Conservation (phyloP, 2,329 filamentous ascomycete genomes). For the Aspergillus puulaauensis region DNA sequence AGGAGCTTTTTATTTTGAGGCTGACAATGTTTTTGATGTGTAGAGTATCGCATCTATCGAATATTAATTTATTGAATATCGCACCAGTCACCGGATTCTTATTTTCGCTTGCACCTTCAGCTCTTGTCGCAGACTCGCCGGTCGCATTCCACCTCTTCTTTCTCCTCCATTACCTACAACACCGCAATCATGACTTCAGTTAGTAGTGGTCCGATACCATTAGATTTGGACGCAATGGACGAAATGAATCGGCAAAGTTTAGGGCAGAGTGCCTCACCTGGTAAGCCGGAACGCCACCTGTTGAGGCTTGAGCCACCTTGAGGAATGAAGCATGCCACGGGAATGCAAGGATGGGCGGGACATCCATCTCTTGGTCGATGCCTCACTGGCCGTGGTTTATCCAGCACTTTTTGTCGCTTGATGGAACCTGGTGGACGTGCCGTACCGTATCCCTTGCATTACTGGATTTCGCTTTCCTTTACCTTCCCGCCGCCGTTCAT, state of each 20-base stretch:
- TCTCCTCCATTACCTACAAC: background rate
- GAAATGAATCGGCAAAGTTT: conserved; percentile 16
- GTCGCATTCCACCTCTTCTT: conserved; percentile 18
- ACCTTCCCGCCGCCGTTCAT: background rate
- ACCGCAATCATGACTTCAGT: conserved; percentile 24
- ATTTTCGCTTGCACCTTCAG: background rate
- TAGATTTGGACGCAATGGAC: conserved; percentile 23
- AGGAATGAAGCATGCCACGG: background rate
- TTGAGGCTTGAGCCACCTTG: background rate
- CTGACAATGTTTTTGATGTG: conserved; percentile 18
- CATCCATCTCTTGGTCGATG: background rate
- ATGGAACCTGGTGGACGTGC: background rate
- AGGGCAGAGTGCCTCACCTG: conserved; percentile 10
- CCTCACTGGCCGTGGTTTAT: background rate
- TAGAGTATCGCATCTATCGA: conserved; percentile 2
- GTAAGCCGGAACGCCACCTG: conserved; percentile 20
- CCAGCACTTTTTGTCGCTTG: background rate
- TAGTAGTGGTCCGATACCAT: conserved; percentile 27
- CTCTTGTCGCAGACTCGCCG: conserved; percentile 8
- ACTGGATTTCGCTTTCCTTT: background rate
- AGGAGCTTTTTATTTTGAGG: conserved; percentile 14
- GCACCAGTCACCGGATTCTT: background rate
- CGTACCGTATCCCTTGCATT: background rate
- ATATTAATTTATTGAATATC: background rate
- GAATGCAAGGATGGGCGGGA: background rate